These are phyloP conservation scores for Penicillium fuscoglaucum DNA, from an alignment of 2,329 filamentous ascomycete species.

Conservation along the genomic window DNA sequence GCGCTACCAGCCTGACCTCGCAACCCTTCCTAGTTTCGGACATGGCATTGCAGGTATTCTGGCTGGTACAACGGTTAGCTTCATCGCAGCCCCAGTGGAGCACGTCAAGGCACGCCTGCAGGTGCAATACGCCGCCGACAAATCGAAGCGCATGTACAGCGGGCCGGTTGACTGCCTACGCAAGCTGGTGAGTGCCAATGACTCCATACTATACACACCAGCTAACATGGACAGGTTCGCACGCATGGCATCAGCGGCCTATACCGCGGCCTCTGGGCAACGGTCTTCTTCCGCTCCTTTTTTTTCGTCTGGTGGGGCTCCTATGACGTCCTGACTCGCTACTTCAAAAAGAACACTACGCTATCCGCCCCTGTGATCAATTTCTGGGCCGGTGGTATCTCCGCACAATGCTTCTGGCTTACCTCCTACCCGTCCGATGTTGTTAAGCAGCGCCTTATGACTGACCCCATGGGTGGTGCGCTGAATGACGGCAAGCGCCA, in stretches of 20 bases:
- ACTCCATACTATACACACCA: background rate
- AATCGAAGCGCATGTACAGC: conserved; percentile 74
- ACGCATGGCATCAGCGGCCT: conserved; percentile 74
- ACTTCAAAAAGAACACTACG: conserved; percentile 64
- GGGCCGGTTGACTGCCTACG: conserved; percentile 81
- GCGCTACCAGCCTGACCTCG: conserved; percentile 34
- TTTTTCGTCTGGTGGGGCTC: conserved; percentile 99
- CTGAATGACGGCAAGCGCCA: conserved; percentile 66
- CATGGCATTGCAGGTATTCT: conserved; percentile 86
- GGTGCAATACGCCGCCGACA: conserved; percentile 83
- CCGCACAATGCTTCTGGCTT: conserved; percentile 92
- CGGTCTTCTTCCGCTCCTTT: conserved; percentile 83
- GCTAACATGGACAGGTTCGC: conserved; percentile 36
- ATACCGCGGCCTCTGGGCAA: conserved; percentile 82
- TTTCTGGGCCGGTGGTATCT: conserved; percentile 94
- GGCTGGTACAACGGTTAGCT: conserved; percentile 85
- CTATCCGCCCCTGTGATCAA: conserved; percentile 80
- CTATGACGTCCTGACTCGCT: conserved; percentile 79
- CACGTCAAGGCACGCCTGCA: conserved; percentile 93
- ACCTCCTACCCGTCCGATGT: conserved; percentile 90
- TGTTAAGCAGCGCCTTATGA: conserved; percentile 97
- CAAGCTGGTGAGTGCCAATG: conserved; percentile 54
- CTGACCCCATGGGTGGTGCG: conserved; percentile 75
- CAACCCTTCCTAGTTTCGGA: conserved; percentile 70
- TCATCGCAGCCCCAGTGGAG: conserved; percentile 91